phyloP scores from a whole-genome alignment of 2,329 filamentous ascomycete species.

The Trichoderma asperellum region DNA sequence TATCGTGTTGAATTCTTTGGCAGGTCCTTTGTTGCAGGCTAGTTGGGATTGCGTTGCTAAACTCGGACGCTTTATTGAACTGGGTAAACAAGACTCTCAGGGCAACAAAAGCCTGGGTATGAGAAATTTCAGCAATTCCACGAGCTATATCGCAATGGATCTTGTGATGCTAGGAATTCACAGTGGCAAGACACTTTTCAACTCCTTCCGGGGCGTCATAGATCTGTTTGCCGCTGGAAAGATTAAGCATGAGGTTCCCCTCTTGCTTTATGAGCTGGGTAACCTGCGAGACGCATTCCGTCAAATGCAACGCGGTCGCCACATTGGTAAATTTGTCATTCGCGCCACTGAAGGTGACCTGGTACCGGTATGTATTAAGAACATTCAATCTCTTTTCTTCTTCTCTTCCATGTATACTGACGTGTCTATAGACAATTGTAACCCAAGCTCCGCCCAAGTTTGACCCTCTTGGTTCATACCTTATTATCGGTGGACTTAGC shows the following conservation, averaged over 20 bases:
- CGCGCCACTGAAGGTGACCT: not conserved
- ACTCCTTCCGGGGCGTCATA: slow-evolving; percentile 10
- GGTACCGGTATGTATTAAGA: not conserved
- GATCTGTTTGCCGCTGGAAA: slow-evolving; percentile 16
- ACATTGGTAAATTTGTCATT: slow-evolving; percentile 28
- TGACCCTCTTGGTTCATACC: slow-evolving; percentile 14
- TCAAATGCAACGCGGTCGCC: slow-evolving; percentile 25
- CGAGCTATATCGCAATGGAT: slow-evolving; percentile 31
- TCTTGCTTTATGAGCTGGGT: slow-evolving; percentile 28
- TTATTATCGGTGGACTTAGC: slow-evolving; percentile 23
- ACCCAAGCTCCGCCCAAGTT: not conserved
- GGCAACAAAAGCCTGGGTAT: slow-evolving; percentile 28
- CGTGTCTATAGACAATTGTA: not conserved
- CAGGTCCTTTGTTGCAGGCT: slow-evolving; percentile 26
- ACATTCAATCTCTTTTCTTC: not conserved
- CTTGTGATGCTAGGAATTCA: slow-evolving; percentile 14
- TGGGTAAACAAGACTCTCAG: slow-evolving; percentile 41
- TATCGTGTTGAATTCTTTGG: slow-evolving; percentile 30
- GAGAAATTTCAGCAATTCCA: slow-evolving; percentile 29
- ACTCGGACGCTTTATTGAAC: slow-evolving; percentile 45
- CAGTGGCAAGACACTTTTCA: slow-evolving; percentile 15
- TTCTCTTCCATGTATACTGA: not conserved
- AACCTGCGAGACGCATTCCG: slow-evolving; percentile 21
- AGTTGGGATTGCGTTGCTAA: slow-evolving; percentile 35
- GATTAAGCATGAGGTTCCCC: slow-evolving; percentile 22